Base-by-base conservation (phyloP, 257 asterid genomes). In the Solanum medicagineum region DNA sequence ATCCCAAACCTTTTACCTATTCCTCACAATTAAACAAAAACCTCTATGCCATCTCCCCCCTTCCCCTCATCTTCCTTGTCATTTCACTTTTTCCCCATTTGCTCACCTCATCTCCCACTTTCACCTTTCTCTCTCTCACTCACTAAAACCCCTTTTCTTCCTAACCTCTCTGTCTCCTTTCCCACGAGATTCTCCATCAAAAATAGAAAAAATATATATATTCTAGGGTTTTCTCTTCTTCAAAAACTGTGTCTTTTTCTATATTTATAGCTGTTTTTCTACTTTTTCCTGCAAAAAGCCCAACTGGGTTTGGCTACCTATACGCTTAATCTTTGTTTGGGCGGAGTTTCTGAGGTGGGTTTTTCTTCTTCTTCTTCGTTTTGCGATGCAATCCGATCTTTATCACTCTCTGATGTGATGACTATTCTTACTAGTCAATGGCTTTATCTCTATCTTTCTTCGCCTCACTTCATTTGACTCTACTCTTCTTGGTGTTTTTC, bases 391-490 rank as follows among this genome's bases (percentile, higher is more conserved):
- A 79, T 79, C 26, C 65, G 65, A 79, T 79, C 83, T 53, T 29
- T 79, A 79, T 69, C 86, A 84, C 73, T 85, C 81, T 77, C 69
- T 80, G 85, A 71, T 93, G 92, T 92, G 91, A 94, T 95, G 98
- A 90, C 92, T 93, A 84, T 90, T 77, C 83, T 62, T 82, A 60
- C 86, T 84, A 56, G 89, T 77, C 91, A 87, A 95, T 95, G 96
- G 93, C 91, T 70, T 62, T 70, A 19, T 70, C 80, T 40, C 54
- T 70, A 42, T 42, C 54, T 70, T 70, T 70, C 29, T 70, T 70
- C 80, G 13, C 80, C 80, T 1, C 80, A 70, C 80, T 42, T 70
- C 54, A 42, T 42, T 70, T 70, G 54, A 70, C 80, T 20, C 69
- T 88, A 71, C 73, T 85, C 10, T 77, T 91, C 47, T 77, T 81